A percentile compares a stretch with the other conserved stretches of the same genome.
Evolutionary conservation across 495 filamentous ascomycete species (phyloP).

Genomic region (Penicillium cataractarum): DNA sequence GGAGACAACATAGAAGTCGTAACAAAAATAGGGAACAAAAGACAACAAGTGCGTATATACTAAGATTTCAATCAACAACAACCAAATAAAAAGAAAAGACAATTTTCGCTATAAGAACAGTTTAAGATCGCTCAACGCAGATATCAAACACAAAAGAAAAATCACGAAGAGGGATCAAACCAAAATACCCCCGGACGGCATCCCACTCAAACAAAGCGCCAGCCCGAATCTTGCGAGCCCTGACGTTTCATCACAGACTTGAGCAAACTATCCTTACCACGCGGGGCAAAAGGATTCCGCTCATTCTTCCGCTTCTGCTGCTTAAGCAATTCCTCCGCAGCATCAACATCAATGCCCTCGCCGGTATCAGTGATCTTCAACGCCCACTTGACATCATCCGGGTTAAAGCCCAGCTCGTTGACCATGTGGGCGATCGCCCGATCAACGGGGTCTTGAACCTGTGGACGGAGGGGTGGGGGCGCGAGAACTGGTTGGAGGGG

Average conservation of each 20-base stretch:
- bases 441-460: conserved; percentile 57
- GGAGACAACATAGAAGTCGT: not conserved
- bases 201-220: conserved; percentile 42
- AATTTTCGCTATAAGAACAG: not conserved
- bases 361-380: conserved; percentile 57
- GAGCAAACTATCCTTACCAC: conserved; percentile 28
- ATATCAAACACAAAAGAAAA: not conserved
- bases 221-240: conserved; percentile 36
- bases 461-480: conserved; percentile 35
- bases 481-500: conserved; percentile 13
- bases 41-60: not conserved
- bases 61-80: not conserved
- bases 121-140: not conserved
- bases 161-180: not conserved
- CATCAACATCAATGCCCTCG: conserved; percentile 51
- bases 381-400: conserved; percentile 54
- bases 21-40: not conserved
- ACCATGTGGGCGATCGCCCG: conserved; percentile 53
- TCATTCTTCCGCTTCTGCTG: conserved; percentile 42
- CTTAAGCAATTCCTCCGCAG: conserved; percentile 48
- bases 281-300: conserved; percentile 21
- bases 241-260: conserved; percentile 36
- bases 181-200: no score
- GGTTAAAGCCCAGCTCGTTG: conserved; percentile 49
- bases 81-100: not conserved